phyloP scores from a whole-genome alignment of 805 yeast genomes.

The Candida dajiaensis region DNA sequence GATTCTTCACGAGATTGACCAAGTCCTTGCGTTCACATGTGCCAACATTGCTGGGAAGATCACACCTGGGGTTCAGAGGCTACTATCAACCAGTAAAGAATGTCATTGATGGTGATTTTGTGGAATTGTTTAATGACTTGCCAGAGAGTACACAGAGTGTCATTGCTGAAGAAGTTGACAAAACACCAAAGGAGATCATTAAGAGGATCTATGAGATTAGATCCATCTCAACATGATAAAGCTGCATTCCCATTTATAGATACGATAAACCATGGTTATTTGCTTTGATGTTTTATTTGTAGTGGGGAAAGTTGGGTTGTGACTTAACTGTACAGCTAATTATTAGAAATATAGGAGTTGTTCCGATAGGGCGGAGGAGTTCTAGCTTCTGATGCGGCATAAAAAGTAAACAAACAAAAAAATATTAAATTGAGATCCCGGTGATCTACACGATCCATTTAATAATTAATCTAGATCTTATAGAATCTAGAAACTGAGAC shows the following conservation, averaged over 20 bases:
- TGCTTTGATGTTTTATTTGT: background rate
- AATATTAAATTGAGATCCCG: background rate
- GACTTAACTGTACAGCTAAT: too few species aligned
- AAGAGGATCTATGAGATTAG: conserved; percentile 47
- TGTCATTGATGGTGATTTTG: conserved; percentile 83
- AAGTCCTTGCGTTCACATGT: conserved; percentile 29
- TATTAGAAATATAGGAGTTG: too few species aligned
- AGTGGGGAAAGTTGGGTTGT: background rate
- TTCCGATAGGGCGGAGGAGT: too few species aligned
- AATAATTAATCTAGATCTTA: background rate
- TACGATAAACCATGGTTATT: background rate
- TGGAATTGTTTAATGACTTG: conserved; percentile 41
- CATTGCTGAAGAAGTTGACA: conserved; percentile 32
- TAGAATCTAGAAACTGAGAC: background rate
- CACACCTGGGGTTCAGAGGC: conserved; percentile 63
- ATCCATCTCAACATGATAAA: conserved; percentile 22
- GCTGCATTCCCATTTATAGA: background rate
- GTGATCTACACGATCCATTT: too few species aligned
- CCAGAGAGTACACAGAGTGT: conserved; percentile 14
- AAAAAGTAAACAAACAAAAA: background rate
- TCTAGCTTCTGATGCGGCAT: too few species aligned
- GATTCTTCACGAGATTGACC: conserved; percentile 53
- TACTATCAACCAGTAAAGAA: conserved; percentile 75
- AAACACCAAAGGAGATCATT: conserved; percentile 43
- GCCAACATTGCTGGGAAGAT: conserved; percentile 45